Base-by-base conservation (phyloP, 768 basidiomycete genomes). In the Termitomyces sp. region DNA sequence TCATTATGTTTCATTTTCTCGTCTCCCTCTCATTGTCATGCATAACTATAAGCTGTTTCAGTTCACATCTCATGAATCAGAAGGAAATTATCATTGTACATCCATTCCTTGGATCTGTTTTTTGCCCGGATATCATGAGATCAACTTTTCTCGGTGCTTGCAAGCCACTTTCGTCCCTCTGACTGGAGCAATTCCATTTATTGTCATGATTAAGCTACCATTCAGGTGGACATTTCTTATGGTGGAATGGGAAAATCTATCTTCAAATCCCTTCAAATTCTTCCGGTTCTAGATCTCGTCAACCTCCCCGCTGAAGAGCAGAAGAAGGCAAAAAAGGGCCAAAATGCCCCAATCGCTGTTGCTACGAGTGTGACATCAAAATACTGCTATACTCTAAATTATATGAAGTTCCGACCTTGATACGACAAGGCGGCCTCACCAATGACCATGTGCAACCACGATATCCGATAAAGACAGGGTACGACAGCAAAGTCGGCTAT, bases 1-100 rank as follows among this genome's bases (percentile, higher is more conserved):
- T 63, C 67, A 63, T 69, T 55, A 63, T 65, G 57, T 65, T 63
- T 66, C 63, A 62, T 67, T 43, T 61, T 51, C 56, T 63, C 62
- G 38, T 58, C 56, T 57, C 30, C 58, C 44, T 47, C 58, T 66
- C 57, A 57, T 62, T 32, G 62, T 62, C 60, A 38, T 57, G 61
- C 61, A 61, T 56, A 64, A 64, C 56, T 61, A 62, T 64, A 62
- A 62, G 64, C 48, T 58, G 64, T 63, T 59, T 51, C 54, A 51
- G 51, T 61, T 61, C 52, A 55, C 47, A 44, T 56, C 40, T 46
- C 40, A 50, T 36, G 16, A 33, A 47, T 35, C 32, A 23, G 30
- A 50, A 49, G 38, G 28, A 53, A 28, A 41, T 53, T 10, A 18
- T 43, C n/a, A n/a, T 7, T 18, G 16, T 16, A 18, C 52, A n/a